Conservation (phyloP, 345 rosid genomes). For the Gossypium sturtianum region DNA sequence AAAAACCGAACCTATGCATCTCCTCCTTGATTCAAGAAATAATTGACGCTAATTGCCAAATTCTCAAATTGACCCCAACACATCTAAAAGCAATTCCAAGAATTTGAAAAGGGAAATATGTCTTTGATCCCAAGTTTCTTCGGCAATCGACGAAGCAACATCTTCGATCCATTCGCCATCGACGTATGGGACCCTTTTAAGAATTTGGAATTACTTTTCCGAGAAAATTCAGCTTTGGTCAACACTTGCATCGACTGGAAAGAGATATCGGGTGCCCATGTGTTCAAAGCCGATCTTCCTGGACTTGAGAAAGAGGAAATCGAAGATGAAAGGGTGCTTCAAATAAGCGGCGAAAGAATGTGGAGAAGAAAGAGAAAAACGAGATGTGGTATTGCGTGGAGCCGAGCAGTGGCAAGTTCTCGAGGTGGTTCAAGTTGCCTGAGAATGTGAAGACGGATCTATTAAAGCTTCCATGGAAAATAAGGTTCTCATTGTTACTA, state of each 20-base stretch:
- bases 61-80: too few species aligned
- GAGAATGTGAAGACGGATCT: slow-evolving; percentile 31
- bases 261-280: slow-evolving; percentile 5
- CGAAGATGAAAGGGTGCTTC: slow-evolving; percentile 31
- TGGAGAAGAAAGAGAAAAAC: background rate
- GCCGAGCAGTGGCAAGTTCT: slow-evolving; percentile 8
- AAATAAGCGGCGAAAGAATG: slow-evolving; percentile 20
- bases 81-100: too few species aligned
- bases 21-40: too few species aligned
- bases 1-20: too few species aligned
- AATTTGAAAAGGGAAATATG: background rate
- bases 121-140: slow-evolving; percentile 6
- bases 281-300: slow-evolving; percentile 21
- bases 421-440: slow-evolving; percentile 32
- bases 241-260: slow-evolving; percentile 10
- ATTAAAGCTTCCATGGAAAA: slow-evolving; percentile 38
- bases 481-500: slow-evolving; percentile 31
- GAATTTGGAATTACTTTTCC: background rate
- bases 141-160: background rate
- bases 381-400: slow-evolving; percentile 14
- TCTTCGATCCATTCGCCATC: background rate
- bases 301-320: slow-evolving; percentile 39
- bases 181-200: slow-evolving; percentile 2
- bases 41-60: too few species aligned
- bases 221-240: slow-evolving; percentile 7